Evolutionary conservation across 371 early-diverging fungal species (phyloP), one percentile per base, ranked within the genome.

Genomic region (Lichtheimia ramosa): DNA sequence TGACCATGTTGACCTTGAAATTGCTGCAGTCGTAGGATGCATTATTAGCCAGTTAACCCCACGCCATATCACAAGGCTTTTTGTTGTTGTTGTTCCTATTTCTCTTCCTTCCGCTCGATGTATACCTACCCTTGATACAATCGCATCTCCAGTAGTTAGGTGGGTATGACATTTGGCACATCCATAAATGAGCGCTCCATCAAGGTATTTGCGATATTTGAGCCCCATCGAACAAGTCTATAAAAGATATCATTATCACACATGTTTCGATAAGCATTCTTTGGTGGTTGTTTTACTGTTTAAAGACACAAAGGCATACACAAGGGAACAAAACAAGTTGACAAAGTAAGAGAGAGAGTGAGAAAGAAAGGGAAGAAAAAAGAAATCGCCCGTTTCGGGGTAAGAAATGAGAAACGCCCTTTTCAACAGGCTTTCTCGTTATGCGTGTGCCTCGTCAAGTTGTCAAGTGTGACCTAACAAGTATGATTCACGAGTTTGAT

Each of bases 131-230:
- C 80, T 89, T 14, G 90, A 90, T 40, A 89, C 65, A 46, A 91
- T 79, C 43, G 79, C 80, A 14, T 86, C 85, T n/a, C 52, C 68
- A 25, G 89, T 84, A 13, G 89, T 81, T 18, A 92, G 74, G 60
- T 91, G 93, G 15, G 88, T 92, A 61, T 83, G 81, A 71, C 93
- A 92, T 16, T 73, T 64, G 53, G 65, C 70, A 70, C 92, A 92
- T 43, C 83, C 83, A 64, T 85, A 83, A 53, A 91, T 71, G 52
- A 70, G 63, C 16, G 66, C 75, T 27, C 83, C 82, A 43, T 73
- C 77, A 46, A 87, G 71, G 64, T 82, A 85, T 3, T 70, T 77
- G 58, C 81, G 81, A 65, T 84, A 84, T 54, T 79, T 78, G 41
- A 85, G 65, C 12, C 88, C 88, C 86, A 87, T 87, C 1, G 25